Base-by-base conservation (phyloP, 2,329 filamentous ascomycete species). In the Trichoderma endophyticum region DNA sequence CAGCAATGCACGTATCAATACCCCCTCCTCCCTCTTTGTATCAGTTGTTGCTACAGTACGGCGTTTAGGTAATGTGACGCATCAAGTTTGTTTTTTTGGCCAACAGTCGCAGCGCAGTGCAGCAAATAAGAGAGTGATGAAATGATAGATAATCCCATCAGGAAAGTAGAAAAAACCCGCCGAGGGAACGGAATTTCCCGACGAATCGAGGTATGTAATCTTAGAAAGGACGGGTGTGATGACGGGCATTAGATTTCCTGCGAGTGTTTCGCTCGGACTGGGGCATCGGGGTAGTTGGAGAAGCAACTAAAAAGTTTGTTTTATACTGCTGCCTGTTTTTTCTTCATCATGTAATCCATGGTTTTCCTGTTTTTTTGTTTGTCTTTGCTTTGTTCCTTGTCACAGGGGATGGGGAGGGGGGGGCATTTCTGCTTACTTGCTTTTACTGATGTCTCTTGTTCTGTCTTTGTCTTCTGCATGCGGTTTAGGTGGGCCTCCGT, bases 1-100 rank as follows among this genome's bases (percentile, higher is more conserved):
- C 54, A 69, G 66, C 66, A 69, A 69, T 69, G 66, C 66, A 69
- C 28, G 34, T 69, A 61, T 69, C 24, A 60, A 21, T 60, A 59
- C 56, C 56, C 66, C 43, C n/a, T 24, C 21, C 18, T 51, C 9
- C n/a, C 43, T 12, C 11, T 24, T 54, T 24, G 48, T 54, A 54
- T 24, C 30, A 51, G 18, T 18, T 32, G 15, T 64, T 21, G 14
- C n/a, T 64, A 64, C 28, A 15, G 39, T n/a, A 36, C 39, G 54
- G 28, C 30, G 15, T n/a, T 3, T 36, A 14, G 21, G 51, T 21
- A 67, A 67, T 67, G 24, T 67, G 64, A 67, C 24, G 64, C 57
- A 60, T 60, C 57, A 60, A 21, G 9, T 60, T 60, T 12, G 9
- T 12, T 1, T 36, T 36, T 36, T 48, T 48, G 18, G 7, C 18